Evolutionary conservation across 148 eudicot species (phyloP), one percentile per base, ranked within the genome.

Genomic region (Rhododendron molle): DNA sequence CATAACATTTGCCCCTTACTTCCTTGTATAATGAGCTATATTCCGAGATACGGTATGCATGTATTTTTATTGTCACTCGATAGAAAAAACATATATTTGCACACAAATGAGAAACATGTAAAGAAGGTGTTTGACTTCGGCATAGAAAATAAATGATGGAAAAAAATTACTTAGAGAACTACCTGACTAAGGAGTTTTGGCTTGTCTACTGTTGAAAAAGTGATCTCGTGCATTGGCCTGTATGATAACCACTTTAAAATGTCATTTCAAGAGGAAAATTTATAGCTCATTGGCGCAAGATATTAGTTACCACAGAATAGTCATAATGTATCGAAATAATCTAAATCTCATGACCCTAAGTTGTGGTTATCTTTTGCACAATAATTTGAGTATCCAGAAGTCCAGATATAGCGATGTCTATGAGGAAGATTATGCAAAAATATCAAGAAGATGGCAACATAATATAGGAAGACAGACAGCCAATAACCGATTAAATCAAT

Each of bases 211-310:
- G 95, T 88, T 36, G 95, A 93, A 84, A 91, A 91, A 82, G 95
- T 93, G 86, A 93, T 93, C 88, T 93, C 95, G 69, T 89, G 93
- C 93, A 91, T 93, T 52, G 90, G 87, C 91, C 95, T 93, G 89
- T 52, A 72, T 73, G 84, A 60, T 76, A 36, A 54, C 69, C 88
- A 87, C 43, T 78, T 71, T 20, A 38, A 32, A 73, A 49, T 38
- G 40, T 71, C 71, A 69, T 85, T 81, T 80, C 30, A 69, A 50
- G 15, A 36, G 83, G 58, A 34, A 12, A 26, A 21, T 15, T 13
- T 21, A 69, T 69, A 69, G 76, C 40, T 71, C 76, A 30, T 71
- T 30, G 7, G 38, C 8, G 9, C 76, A 71, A 30, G 74, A 69
- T 26, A 69, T 30, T 69, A 69, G 36, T 69, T 69, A 69, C 16